A percentile compares a stretch with the other conserved stretches of the same genome.
Evolutionary conservation across 768 basidiomycete genomes (phyloP).

Genomic region (Tubosaeta brunneosetosa): DNA sequence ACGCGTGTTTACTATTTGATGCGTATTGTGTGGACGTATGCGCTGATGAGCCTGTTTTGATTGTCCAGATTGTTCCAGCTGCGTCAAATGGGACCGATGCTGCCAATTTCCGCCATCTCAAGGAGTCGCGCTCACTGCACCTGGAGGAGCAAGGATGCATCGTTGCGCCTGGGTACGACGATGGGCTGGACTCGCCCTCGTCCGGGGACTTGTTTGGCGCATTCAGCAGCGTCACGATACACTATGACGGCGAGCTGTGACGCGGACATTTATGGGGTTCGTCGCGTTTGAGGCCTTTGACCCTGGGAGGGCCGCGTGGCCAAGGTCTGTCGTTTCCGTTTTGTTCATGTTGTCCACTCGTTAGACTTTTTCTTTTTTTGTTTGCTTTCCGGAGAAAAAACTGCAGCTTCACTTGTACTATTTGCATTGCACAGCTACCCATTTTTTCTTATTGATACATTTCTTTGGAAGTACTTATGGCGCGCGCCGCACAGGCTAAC

Average conservation of each 20-base stretch:
- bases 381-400: conserved; percentile 20
- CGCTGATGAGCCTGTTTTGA: conserved; percentile 21
- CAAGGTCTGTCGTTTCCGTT: conserved; percentile 17
- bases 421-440: conserved; percentile 28
- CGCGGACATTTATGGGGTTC: background rate
- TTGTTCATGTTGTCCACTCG: conserved; percentile 6
- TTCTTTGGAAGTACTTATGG: conserved; percentile 24
- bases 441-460: conserved; percentile 12
- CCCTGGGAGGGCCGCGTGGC: conserved; percentile 4
- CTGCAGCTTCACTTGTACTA: conserved; percentile 30
- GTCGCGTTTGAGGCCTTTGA: background rate
- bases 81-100: conserved; percentile 73
- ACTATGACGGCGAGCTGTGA: conserved; percentile 70
- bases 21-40: conserved; percentile 13
- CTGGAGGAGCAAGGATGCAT: conserved; percentile 62
- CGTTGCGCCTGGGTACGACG: conserved; percentile 34
- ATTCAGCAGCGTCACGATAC: conserved; percentile 86
- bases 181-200: conserved; percentile 40
- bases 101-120: conserved; percentile 84
- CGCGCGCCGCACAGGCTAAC: conserved; percentile 16
- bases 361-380: conserved; percentile 14
- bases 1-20: conserved; percentile 1
- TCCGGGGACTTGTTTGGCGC: conserved; percentile 75
- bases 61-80: conserved; percentile 71
- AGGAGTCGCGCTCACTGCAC: conserved; percentile 89